Conservation (phyloP, 176 grass and related monocot genomes). For the Hsuehochloa calcarea region DNA sequence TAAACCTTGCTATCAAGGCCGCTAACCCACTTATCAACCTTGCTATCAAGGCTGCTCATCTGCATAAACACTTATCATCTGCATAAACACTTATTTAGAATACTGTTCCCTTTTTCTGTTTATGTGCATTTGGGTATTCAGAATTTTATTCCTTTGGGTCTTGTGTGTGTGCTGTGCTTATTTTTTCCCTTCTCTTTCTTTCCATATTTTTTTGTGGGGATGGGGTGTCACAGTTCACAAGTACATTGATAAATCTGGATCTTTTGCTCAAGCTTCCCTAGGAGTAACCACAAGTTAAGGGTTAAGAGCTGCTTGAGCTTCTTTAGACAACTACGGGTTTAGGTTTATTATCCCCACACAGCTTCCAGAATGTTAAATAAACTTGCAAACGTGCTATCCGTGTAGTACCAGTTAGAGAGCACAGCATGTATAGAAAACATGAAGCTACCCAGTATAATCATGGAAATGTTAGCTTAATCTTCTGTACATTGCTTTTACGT, state of each 20-base stretch:
- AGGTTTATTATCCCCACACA: not conserved
- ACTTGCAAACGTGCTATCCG: not conserved
- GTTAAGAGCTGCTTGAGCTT: not conserved
- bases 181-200: not conserved
- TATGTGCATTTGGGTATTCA: not conserved
- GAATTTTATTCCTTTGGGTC: not conserved
- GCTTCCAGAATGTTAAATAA: not conserved
- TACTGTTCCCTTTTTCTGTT: not conserved
- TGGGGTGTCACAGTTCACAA: not conserved
- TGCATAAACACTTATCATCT: no score
- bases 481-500: constrained; percentile 1
- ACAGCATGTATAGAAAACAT: not conserved
- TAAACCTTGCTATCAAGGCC: not conserved
- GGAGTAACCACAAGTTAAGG: not conserved
- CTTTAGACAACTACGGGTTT: not conserved
- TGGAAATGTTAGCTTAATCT: not conserved
- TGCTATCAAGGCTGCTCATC: no score
- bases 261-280: not conserved
- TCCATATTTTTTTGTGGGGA: not conserved
- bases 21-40: no score
- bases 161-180: not conserved
- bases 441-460: not conserved
- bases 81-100: not conserved
- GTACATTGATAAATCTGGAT: not conserved
- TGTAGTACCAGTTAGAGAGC: not conserved